Conservation (phyloP, 352 stramenopile species). For the Globisporangium cederbergense region DNA sequence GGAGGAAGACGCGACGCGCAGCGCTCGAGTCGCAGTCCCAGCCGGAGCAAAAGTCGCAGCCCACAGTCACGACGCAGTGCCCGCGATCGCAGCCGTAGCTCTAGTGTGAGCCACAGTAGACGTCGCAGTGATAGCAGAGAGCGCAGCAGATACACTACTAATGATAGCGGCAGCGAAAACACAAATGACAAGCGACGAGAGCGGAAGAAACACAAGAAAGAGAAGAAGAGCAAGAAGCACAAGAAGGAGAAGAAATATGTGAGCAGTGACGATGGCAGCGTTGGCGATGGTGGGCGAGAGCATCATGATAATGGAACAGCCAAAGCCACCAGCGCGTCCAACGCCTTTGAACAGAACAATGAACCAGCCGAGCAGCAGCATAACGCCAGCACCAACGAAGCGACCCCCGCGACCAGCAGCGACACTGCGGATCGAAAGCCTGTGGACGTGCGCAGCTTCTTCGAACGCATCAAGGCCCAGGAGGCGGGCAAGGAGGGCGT, state of each 20-base stretch:
- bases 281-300: too few species aligned
- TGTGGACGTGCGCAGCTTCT: constrained; percentile 50
- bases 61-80: not conserved
- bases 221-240: constrained; percentile 25
- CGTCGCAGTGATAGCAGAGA: constrained; percentile 9
- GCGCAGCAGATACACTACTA: constrained; percentile 3
- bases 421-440: not conserved
- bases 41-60: constrained; percentile 14
- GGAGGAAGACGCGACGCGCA: not conserved
- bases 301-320: not conserved
- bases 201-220: constrained; percentile 20
- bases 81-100: not conserved
- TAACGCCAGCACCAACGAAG: not conserved
- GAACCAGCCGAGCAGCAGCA: constrained; percentile 1
- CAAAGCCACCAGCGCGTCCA: not conserved
- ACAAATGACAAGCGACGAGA: constrained; percentile 7
- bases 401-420: not conserved
- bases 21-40: constrained; percentile 11
- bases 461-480: constrained; percentile 57
- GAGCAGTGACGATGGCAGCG: not conserved
- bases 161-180: constrained; percentile 12
- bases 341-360: not conserved
- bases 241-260: constrained; percentile 4
- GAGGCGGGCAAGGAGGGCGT: constrained; percentile 55
- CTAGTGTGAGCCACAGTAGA: not conserved